Evolutionary conservation across 306 rosid genomes (phyloP).

Genomic region (Vigna unguiculata): DNA sequence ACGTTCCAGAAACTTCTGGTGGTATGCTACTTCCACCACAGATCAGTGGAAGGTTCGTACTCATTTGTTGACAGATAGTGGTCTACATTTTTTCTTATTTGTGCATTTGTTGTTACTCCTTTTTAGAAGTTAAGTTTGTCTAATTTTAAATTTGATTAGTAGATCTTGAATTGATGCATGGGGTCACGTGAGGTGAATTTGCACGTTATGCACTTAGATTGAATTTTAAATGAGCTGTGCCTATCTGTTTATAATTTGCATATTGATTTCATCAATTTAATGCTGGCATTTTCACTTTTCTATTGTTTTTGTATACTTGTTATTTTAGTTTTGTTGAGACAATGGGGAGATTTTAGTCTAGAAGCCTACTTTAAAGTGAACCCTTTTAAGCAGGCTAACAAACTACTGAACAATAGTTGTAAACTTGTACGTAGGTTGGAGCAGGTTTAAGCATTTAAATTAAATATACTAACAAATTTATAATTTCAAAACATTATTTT

Average conservation of each 20-base stretch:
- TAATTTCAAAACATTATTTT: neutral
- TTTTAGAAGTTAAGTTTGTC: neutral
- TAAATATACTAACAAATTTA: neutral
- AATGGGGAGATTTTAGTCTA: neutral
- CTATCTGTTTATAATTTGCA: slow-evolving; percentile 7
- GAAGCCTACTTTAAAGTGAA: neutral
- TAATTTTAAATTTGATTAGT: slow-evolving; percentile 5
- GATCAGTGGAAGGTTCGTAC: slow-evolving; percentile 89
- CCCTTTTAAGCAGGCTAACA: neutral
- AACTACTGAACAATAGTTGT: neutral
- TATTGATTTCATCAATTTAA: neutral
- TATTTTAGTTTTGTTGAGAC: slow-evolving; percentile 12
- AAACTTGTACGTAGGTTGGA: neutral
- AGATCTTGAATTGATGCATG: slow-evolving; percentile 26
- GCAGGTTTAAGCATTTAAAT: neutral
- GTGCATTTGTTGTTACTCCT: slow-evolving; percentile 16
- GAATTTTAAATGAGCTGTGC: slow-evolving; percentile 23
- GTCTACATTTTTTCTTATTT: slow-evolving; percentile 15
- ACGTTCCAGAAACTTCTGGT: slow-evolving; percentile 74
- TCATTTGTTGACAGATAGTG: slow-evolving; percentile 1
- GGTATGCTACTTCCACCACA: slow-evolving; percentile 85
- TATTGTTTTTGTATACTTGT: slow-evolving; percentile 10
- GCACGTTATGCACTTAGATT: neutral
- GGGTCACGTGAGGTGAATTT: slow-evolving; percentile 7
- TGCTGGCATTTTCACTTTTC: slow-evolving; percentile 3